Evolutionary conservation across 1,284 basidiomycete species (phyloP).

Genomic region (Cryptococcus jaspeensis): DNA sequence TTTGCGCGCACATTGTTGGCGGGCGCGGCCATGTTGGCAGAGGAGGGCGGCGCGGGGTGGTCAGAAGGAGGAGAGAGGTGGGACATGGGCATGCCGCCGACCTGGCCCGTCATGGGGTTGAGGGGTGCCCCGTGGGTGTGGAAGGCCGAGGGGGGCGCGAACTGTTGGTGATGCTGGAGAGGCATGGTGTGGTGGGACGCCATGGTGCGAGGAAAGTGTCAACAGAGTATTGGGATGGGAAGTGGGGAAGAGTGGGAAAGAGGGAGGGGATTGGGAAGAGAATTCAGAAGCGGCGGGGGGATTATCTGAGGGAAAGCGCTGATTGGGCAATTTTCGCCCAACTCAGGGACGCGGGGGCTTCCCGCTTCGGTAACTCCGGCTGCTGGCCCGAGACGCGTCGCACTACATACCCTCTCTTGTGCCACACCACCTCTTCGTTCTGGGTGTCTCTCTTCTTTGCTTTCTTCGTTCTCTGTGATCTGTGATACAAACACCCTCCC

Average conservation of each 20-base stretch:
- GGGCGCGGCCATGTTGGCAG: neutral
- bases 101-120: neutral
- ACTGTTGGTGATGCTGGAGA: neutral
- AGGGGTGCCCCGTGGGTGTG: neutral
- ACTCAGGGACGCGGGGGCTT: neutral
- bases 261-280: neutral
- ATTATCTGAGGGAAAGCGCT: neutral
- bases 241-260: neutral
- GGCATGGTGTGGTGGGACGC: neutral
- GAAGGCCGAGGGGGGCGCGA: neutral
- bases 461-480: no score
- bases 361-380: neutral
- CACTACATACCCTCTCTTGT: no score
- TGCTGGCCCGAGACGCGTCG: no score
- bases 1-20: neutral
- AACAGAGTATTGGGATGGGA: neutral
- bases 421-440: no score
- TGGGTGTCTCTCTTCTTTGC: no score
- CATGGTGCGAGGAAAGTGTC: neutral
- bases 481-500: no score
- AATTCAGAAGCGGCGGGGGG: neutral
- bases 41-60: constrained; percentile 1
- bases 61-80: neutral
- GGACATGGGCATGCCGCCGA: neutral
- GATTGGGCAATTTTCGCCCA: neutral